These are phyloP conservation scores for Fomitopsis pinicola DNA, from an alignment of 1,284 basidiomycete species.

Conservation along the genomic window DNA sequence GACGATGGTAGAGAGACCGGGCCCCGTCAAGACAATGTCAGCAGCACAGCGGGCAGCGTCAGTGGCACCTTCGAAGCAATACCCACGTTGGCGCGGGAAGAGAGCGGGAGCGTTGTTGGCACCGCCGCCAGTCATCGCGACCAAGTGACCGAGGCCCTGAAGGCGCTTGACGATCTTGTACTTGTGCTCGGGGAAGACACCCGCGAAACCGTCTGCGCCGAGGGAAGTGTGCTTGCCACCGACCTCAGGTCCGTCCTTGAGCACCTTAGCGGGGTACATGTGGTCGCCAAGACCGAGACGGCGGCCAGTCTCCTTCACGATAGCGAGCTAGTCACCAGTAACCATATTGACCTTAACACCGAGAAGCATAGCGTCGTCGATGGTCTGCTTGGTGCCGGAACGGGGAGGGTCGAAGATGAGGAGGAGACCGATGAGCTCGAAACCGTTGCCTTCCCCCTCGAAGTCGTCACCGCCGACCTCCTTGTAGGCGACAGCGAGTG, in stretches of 20 bases:
- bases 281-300: slow-evolving; percentile 95
- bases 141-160: slow-evolving; percentile 85
- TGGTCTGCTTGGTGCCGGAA: slow-evolving; percentile 98
- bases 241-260: slow-evolving; percentile 86
- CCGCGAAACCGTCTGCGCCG: slow-evolving; percentile 90
- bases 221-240: slow-evolving; percentile 75
- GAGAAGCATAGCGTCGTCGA: slow-evolving; percentile 93
- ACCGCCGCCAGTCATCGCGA: slow-evolving; percentile 96
- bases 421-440: slow-evolving; percentile 95
- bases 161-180: slow-evolving; percentile 91
- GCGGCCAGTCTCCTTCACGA: slow-evolving; percentile 98
- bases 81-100: too few species aligned
- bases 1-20: slow-evolving; percentile 94
- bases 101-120: slow-evolving; percentile 95
- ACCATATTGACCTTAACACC: slow-evolving; percentile 99
- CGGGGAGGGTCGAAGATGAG: slow-evolving; percentile 98
- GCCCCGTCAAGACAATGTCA: slow-evolving; percentile 94
- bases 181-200: slow-evolving; percentile 98
- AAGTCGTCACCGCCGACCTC: slow-evolving; percentile 82
- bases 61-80: too few species aligned
- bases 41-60: too few species aligned
- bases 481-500: slow-evolving; percentile 94
- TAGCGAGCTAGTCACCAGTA: slow-evolving; percentile 98
- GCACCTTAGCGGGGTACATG: slow-evolving; percentile 95
- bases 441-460: slow-evolving; percentile 89